These are phyloP conservation scores for Trichomonas gallinae DNA, from an alignment of 208 protist genomes.

Conservation along the genomic window DNA sequence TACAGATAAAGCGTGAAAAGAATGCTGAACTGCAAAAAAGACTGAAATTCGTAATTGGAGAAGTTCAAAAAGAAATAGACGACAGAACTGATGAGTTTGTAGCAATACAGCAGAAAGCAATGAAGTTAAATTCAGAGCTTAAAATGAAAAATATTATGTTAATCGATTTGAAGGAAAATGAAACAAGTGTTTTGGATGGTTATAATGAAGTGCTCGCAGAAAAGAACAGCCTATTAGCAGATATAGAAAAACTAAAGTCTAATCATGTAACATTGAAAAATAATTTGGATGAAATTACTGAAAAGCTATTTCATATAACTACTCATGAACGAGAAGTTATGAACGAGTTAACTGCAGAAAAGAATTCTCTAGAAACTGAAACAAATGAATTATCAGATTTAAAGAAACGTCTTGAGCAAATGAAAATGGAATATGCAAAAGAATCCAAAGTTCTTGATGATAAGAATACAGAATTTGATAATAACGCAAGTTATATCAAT, in stretches of 20 bases:
- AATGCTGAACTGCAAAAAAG: neutral
- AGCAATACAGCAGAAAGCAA: neutral
- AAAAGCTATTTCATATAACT: neutral
- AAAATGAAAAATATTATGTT: neutral
- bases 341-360: neutral
- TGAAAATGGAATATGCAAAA: neutral
- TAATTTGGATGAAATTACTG: neutral
- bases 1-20: neutral
- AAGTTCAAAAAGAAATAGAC: neutral
- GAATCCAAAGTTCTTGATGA: neutral
- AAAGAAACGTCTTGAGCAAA: neutral
- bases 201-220: neutral
- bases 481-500: neutral
- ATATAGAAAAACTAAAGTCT: neutral
- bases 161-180: neutral
- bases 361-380: neutral
- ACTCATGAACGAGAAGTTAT: neutral
- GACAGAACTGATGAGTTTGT: neutral
- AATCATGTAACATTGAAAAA: neutral
- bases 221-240: neutral
- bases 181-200: neutral
- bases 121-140: neutral
- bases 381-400: neutral
- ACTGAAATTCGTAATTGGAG: neutral
- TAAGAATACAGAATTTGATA: neutral